A percentile compares a stretch with the other conserved stretches of the same genome.
Conservation (phyloP, 139 green algal genomes). For the Mychonastes homosphaera region DNA sequence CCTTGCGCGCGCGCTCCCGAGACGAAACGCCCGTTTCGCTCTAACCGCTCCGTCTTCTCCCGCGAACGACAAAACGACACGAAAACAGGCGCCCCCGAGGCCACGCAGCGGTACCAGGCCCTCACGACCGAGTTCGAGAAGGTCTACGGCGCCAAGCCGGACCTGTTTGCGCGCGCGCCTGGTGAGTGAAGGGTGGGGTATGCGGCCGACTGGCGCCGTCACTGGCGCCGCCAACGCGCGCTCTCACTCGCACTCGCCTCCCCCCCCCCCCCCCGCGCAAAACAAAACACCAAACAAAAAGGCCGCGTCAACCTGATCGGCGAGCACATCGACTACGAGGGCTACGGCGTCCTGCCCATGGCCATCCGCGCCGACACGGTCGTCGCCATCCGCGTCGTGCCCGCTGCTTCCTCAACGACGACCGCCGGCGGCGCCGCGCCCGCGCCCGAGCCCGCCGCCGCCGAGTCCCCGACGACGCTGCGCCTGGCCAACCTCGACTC, state of each 20-base stretch:
- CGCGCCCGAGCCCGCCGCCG: too few species aligned
- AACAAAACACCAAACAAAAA: too few species aligned
- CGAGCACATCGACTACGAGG: constrained; percentile 97
- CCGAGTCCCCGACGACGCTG: too few species aligned
- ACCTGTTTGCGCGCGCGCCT: constrained; percentile 49
- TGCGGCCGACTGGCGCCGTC: too few species aligned
- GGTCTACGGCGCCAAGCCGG: constrained; percentile 37
- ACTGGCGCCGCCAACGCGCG: constrained; percentile 4
- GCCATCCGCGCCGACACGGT: constrained; percentile 80
- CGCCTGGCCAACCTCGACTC: constrained; percentile 68
- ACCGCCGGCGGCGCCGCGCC: too few species aligned
- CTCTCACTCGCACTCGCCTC: not conserved
- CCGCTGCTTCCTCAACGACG: too few species aligned
- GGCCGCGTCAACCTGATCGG: constrained; percentile 96
- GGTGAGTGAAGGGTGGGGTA: constrained; percentile 34
- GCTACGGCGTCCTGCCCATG: constrained; percentile 96
- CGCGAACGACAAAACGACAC: too few species aligned
- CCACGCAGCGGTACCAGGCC: constrained; percentile 17
- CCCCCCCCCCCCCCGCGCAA: not conserved
- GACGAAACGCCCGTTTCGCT: too few species aligned
- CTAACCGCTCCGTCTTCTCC: too few species aligned
- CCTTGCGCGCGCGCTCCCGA: too few species aligned
- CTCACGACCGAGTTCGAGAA: constrained; percentile 40
- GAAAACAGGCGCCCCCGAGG: constrained; percentile 3
- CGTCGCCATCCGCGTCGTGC: constrained; percentile 41